These are phyloP conservation scores for Trifolium subterraneum DNA, from an alignment of 306 rosid species.

Conservation along the genomic window DNA sequence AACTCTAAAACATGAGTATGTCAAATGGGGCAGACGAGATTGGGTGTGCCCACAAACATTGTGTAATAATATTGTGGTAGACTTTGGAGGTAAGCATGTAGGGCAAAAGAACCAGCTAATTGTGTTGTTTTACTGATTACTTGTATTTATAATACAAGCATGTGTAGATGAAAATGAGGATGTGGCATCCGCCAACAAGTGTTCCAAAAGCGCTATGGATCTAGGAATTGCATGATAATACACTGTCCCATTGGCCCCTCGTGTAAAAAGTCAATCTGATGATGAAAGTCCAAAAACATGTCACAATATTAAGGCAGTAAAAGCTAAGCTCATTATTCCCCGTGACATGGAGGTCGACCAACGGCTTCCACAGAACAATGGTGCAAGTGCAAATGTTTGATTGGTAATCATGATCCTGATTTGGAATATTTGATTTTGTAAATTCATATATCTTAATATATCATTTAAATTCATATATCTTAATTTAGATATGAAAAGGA, in stretches of 20 bases:
- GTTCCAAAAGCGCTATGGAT: background rate
- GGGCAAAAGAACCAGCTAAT: background rate
- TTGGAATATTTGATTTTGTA: too few relatives aligned
- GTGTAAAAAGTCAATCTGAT: constrained; percentile 10
- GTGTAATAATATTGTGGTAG: background rate
- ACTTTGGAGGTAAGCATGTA: background rate
- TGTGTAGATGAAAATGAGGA: background rate
- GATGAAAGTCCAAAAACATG: background rate
- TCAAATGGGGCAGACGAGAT: background rate
- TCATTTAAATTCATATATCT: too few relatives aligned
- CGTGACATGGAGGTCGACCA: background rate
- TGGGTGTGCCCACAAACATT: background rate
- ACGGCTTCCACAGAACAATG: background rate
- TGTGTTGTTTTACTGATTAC: background rate
- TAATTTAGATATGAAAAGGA: constrained; percentile 2
- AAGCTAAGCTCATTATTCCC: background rate
- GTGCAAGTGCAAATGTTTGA: background rate
- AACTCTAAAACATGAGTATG: background rate
- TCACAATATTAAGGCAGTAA: background rate
- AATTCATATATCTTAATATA: too few relatives aligned
- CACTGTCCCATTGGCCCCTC: background rate
- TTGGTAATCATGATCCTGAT: background rate
- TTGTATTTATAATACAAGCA: background rate
- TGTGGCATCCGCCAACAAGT: background rate
- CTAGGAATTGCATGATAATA: background rate